Conservation (phyloP, 179 eudicot genomes). For the Actinidia chinensis region DNA sequence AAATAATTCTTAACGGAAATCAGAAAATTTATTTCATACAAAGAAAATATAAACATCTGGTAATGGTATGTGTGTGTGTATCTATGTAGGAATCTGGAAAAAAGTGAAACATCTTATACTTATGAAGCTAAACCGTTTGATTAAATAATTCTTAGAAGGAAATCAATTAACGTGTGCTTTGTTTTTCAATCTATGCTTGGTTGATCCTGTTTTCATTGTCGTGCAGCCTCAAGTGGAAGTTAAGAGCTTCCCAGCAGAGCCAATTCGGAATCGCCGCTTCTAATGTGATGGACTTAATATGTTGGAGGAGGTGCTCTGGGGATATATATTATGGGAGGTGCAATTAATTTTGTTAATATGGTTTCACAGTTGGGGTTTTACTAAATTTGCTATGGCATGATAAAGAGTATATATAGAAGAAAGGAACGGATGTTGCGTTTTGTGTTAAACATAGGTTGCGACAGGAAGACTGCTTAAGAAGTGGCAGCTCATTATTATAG, state of each 20-base stretch:
- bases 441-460: constrained; percentile 47
- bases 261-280: constrained; percentile 66
- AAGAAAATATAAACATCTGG: no score
- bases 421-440: background rate
- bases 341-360: background rate
- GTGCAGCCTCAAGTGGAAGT: constrained; percentile 85
- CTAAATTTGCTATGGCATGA: background rate
- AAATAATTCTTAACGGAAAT: no score
- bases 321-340: constrained; percentile 89
- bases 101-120: no score
- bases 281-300: constrained; percentile 64
- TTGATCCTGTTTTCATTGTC: background rate
- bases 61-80: no score
- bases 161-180: no score
- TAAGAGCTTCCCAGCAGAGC: constrained; percentile 79
- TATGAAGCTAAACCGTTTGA: constrained; percentile 17
- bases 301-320: constrained; percentile 79
- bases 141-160: constrained; percentile 9
- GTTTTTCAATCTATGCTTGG: background rate
- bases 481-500: constrained; percentile 93
- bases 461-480: constrained; percentile 81
- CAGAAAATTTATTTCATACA: no score
- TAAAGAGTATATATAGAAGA: background rate
- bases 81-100: no score
- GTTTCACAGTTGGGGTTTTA: background rate